Evolutionary conservation across 73 alveolate genomes (phyloP), one percentile per base, ranked within the genome.

Genomic region (Uronychia binucleata): DNA sequence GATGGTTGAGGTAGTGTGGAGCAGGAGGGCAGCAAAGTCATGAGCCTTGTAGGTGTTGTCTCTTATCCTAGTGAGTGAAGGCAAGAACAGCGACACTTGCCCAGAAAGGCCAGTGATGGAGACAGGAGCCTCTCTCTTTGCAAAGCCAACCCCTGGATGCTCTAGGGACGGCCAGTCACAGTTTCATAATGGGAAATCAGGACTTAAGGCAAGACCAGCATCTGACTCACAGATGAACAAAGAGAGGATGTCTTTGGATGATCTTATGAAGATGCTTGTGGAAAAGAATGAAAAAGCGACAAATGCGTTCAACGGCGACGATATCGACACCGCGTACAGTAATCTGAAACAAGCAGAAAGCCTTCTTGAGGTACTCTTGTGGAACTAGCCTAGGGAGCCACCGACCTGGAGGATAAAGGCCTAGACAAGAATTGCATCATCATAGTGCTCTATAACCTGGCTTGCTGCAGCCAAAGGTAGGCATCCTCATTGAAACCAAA

Each of bases 401-500:
- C 67, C 5, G 67, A 46, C 67, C 19, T 5, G n/a, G 67, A 46
- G 67, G 67, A 19, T 11, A 46, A 5, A 5, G 25, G 30, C 1
- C 1, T 75, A 1, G 81, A 75, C 30, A 75, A 30, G 30, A 75
- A 28, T 28, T 25, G 1, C 19, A 75, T 75, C 57, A 75, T 75
- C 32, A 75, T 75, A 25, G 30, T 91, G 26, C 86, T 91, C 26
- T 92, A 91, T 74, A 91, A 91, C 82, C 83, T 91, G 58, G 91
- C 96, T 0, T 91, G 96, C 90, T 85, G 93, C 5, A 28, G 57
- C 34, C 80, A 91, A 33, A 75, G 81, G 32, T 30, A 5, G 30
- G 81, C 28, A 1, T 1, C 67, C 67, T 5, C 97, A 92, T 76
- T 46, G n/a, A 46, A 46, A 46, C 67, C 67, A 46, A 19, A 46